Percentiles rank a stretch among this genome's conserved stretches.
Evolutionary conservation across 1,139 yeast genomes (phyloP).

Genomic region (Candida tetrigidarum): DNA sequence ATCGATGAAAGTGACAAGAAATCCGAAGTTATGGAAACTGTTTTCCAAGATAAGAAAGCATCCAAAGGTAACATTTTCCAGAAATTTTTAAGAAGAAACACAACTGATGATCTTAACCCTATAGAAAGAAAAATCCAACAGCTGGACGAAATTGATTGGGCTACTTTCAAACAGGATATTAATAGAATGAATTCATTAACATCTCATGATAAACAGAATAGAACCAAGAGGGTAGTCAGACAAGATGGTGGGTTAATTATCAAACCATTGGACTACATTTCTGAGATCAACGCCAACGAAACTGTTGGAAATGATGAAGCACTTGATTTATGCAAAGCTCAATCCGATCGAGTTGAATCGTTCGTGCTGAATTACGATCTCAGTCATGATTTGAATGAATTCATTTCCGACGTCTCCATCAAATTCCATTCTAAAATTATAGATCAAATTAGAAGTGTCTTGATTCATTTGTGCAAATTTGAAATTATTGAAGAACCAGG

Average conservation of each 20-base stretch:
- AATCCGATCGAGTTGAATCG: conserved; percentile 30
- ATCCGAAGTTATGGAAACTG: conserved; percentile 35
- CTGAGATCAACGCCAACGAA: conserved; percentile 53
- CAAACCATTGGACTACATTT: conserved; percentile 69
- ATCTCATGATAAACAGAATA: conserved; percentile 65
- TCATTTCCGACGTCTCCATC: conserved; percentile 49
- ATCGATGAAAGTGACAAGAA: conserved; percentile 6
- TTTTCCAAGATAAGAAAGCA: conserved; percentile 51
- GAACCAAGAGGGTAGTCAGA: conserved; percentile 72
- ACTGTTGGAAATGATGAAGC: conserved; percentile 27
- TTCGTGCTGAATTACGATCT: conserved; percentile 37
- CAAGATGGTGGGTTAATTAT: conserved; percentile 65
- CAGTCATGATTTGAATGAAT: conserved; percentile 42
- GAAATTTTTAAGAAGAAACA: conserved; percentile 47
- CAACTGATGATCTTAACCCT: conserved; percentile 31
- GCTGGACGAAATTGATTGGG: conserved; percentile 44
- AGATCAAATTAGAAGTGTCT: conserved; percentile 42
- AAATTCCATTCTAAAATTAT: conserved; percentile 41
- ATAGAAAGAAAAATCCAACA: conserved; percentile 40
- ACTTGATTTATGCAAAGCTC: conserved; percentile 23
- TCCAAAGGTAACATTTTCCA: conserved; percentile 57
- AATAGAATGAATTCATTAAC: conserved; percentile 79
- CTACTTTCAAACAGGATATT: conserved; percentile 54
- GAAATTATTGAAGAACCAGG: conserved; percentile 41
- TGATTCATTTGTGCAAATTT: conserved; percentile 46